Evolutionary conservation across 140 eudicot species (phyloP), one percentile per base, ranked within the genome.

Genomic region (Oenanthe javanica): DNA sequence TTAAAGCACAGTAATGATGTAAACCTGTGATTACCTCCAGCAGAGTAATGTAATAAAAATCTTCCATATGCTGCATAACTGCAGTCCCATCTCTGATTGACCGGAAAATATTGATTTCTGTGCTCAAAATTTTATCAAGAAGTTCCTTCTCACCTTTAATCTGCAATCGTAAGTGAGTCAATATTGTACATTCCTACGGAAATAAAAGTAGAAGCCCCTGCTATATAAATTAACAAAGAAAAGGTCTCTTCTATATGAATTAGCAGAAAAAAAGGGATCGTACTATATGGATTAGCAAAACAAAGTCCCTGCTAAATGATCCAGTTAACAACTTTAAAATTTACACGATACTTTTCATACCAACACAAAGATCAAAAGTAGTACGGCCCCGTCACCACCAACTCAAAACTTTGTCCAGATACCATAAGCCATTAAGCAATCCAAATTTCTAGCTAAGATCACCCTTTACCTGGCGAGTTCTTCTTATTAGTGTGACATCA

Each of bases 11-110:
- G 59, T 57, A 27, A 51, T 66, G 63, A 77, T 40, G 7, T 69
- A 79, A 48, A 40, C 61, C 21, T 74, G 23, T 54, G 36, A 31
- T 31, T 89, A 94, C 97, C 96, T 94, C 97, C 46, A 92, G 91
- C 80, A 94, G 85, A 55, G 96, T 73, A 42, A 94, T 88, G 67
- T 94, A 94, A 83, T 94, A 94, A 81, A 94, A 94, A 77, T 94
- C 97, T 79, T 94, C 99, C 99, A 94, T 94, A 79, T 94, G 99
- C 85, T 94, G 99, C 99, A 94, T 94, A 76, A 94, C 90, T 63
- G 96, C 97, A 82, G 93, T 94, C 79, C 98, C 97, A 36, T 94
- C 98, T 85, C 97, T 90, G 63, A 94, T 90, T 45, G 97, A 75
- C 42, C 88, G 98, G 81, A 94, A 92, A 54, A 92, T 92, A 82